Percentiles rank a stretch among this genome's conserved stretches.
Evolutionary conservation across 768 basidiomycete species (phyloP).

Genomic region (Pisolithus orientalis): DNA sequence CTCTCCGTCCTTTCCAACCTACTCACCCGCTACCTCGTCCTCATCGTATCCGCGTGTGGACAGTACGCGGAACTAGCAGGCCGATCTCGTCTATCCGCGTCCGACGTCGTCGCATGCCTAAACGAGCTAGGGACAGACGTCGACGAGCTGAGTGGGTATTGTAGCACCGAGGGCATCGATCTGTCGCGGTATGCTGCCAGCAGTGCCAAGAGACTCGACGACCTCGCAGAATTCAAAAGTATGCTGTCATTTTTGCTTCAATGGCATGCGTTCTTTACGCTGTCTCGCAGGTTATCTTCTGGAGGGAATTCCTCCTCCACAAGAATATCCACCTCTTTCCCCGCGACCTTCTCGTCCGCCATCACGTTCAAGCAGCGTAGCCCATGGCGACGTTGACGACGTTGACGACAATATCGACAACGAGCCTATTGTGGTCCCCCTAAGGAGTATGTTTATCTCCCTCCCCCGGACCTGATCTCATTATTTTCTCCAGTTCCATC

Average conservation of each 20-base stretch:
- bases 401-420: constrained; percentile 14
- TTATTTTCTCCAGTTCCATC: neutral
- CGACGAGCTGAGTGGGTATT: constrained; percentile 66
- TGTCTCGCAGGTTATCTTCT: constrained; percentile 46
- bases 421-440: constrained; percentile 10
- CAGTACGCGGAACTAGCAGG: constrained; percentile 74
- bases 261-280: constrained; percentile 1
- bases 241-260: constrained; percentile 23
- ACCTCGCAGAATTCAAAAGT: constrained; percentile 70
- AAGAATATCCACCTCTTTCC: constrained; percentile 40
- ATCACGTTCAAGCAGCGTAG: constrained; percentile 20
- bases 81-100: constrained; percentile 46
- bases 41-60: constrained; percentile 61
- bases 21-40: constrained; percentile 64
- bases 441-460: constrained; percentile 31
- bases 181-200: constrained; percentile 61
- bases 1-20: constrained; percentile 66
- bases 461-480: constrained; percentile 10
- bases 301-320: constrained; percentile 50
- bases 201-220: constrained; percentile 60
- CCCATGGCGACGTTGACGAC: constrained; percentile 23
- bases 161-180: constrained; percentile 60
- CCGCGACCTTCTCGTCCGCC: constrained; percentile 39
- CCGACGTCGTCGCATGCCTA: constrained; percentile 60
- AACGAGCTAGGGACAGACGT: constrained; percentile 70